Percentiles rank a stretch among this genome's conserved stretches.
These are phyloP conservation scores for Solanum pimpinellifolium DNA, from an alignment of 257 asterid species.

Conservation along the genomic window DNA sequence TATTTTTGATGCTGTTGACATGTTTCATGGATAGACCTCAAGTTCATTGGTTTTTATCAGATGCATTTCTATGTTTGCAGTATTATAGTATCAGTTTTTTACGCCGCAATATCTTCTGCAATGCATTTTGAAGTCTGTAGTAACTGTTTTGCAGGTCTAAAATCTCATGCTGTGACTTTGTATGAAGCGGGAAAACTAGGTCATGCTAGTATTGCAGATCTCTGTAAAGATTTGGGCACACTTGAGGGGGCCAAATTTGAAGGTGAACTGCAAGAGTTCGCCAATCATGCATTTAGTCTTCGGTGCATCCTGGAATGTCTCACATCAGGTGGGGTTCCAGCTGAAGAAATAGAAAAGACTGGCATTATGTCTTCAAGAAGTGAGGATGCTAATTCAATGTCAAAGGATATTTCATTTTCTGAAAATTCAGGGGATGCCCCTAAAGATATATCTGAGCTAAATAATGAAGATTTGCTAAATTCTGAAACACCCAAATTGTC, in stretches of 20 bases:
- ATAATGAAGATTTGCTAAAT: conserved; percentile 17
- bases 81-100: background rate
- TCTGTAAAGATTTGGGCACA: conserved; percentile 79
- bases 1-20: background rate
- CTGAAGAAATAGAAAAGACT: conserved; percentile 33
- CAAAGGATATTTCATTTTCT: conserved; percentile 13
- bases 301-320: conserved; percentile 92
- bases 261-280: conserved; percentile 98
- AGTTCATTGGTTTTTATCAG: background rate
- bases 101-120: background rate
- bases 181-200: conserved; percentile 99
- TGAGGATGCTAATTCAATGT: conserved; percentile 34
- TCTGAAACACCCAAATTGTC: conserved; percentile 13
- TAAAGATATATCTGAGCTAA: conserved; percentile 15
- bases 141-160: conserved; percentile 50
- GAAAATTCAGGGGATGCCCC: conserved; percentile 22
- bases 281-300: conserved; percentile 97
- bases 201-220: conserved; percentile 84
- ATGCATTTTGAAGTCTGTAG: background rate
- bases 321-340: conserved; percentile 69
- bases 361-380: conserved; percentile 19
- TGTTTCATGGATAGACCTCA: background rate
- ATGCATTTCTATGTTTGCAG: background rate
- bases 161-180: conserved; percentile 94
- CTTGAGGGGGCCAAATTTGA: conserved; percentile 93